Evolutionary conservation across 83 land plant species (phyloP), one percentile per base, ranked within the genome.

Genomic region (Picea abies): DNA sequence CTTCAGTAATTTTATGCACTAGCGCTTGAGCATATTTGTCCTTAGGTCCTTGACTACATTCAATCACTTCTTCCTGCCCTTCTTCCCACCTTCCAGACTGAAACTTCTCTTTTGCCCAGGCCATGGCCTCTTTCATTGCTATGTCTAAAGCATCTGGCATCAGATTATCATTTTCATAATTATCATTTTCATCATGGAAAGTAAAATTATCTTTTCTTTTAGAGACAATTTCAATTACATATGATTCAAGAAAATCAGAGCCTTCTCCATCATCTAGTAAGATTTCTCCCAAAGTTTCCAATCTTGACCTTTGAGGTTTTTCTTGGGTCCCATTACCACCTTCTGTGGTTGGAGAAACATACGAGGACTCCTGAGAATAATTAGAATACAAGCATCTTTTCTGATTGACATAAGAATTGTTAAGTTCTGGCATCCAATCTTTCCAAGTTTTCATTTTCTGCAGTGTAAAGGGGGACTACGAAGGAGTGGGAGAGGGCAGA

Each of bases 91-190:
- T 60, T 66, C 69, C 69, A n/a, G 12, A 66, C 80, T 58, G 62
- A 60, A 58, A 78, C 37, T 78, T 78, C 63, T 78, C 80, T 78
- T 78, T 78, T 60, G 63, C 80, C 80, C 64, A 78, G 39, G 80
- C 80, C 26, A 78, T 78, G 80, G 80, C 80, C 63, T 78, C 80
- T 78, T 56, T 78, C 29, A 78, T 26, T 8, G 80, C 80, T 56
- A 60, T 78, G 17, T 78, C 80, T 60, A 64, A 78, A 60, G 12
- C 69, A 66, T 66, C 25, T 66, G 69, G 29, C 23, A 25, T 66
- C 29, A 66, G 22, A 66, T 15, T 58, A 61, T 78, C 80, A 78
- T 78, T 39, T 32, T 4, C 39, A 60, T 78, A 60, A 60, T 26
- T 26, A 17, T 60, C 80, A 56, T 11, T 60, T 32, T 56, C 29